Evolutionary conservation across 345 rosid species (phyloP).

Genomic region (Eucalyptus cloeziana): DNA sequence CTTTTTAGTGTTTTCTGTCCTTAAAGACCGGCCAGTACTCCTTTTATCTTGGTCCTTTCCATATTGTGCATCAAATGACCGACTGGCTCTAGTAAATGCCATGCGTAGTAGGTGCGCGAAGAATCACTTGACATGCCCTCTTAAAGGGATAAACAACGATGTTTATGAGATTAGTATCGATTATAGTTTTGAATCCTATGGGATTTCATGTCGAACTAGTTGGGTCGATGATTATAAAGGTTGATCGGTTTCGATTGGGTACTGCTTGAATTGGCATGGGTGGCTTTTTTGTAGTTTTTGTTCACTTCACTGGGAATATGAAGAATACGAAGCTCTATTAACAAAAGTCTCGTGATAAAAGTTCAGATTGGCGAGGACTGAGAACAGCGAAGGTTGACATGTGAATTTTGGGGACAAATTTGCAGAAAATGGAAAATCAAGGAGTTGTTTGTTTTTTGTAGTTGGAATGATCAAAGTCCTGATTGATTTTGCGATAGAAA

Average conservation of each 20-base stretch:
- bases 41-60: background rate
- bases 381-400: background rate
- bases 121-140: background rate
- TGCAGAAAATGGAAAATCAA: background rate
- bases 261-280: background rate
- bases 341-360: background rate
- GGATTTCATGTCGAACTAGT: background rate
- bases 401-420: background rate
- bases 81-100: background rate
- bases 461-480: background rate
- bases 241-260: background rate
- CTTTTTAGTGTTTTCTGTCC: background rate
- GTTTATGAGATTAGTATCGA: background rate
- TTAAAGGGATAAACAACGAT: background rate
- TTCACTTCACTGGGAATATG: background rate
- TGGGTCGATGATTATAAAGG: background rate
- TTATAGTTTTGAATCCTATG: background rate
- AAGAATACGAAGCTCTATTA: background rate
- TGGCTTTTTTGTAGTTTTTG: background rate
- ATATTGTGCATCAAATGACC: background rate
- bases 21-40: background rate
- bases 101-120: background rate
- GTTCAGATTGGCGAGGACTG: background rate
- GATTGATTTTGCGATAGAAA: background rate
- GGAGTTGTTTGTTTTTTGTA: background rate